phyloP scores from a whole-genome alignment of 2,329 filamentous ascomycete genomes.

The Fusarium redolens region DNA sequence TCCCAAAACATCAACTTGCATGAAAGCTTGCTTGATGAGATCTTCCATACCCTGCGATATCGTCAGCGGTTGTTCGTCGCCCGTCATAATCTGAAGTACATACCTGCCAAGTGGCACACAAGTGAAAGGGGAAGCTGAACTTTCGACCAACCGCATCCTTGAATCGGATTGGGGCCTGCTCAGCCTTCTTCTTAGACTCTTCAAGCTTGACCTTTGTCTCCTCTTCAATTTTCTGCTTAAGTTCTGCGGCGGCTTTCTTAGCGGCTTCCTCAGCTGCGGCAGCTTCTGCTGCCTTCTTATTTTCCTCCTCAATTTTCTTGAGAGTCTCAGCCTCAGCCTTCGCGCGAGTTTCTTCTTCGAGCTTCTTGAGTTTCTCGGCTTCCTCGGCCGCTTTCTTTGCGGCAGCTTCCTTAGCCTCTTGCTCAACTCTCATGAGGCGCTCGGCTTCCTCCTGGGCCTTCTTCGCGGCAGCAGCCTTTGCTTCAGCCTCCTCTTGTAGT shows the following conservation, averaged over 20 bases:
- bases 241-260: conserved; percentile 70
- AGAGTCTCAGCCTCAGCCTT: conserved; percentile 53
- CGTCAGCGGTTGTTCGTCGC: conserved; percentile 37
- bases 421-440: conserved; percentile 52
- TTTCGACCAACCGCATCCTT: conserved; percentile 92
- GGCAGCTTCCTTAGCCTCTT: conserved; percentile 55
- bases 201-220: conserved; percentile 63
- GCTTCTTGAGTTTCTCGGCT: conserved; percentile 56
- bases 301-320: conserved; percentile 57
- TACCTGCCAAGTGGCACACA: conserved; percentile 88
- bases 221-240: conserved; percentile 67
- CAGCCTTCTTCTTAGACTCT: conserved; percentile 63
- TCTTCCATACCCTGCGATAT: conserved; percentile 80
- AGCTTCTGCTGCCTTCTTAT: conserved; percentile 52
- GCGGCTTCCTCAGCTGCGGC: conserved; percentile 61
- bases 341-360: conserved; percentile 55
- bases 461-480: conserved; percentile 56
- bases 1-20: conserved; percentile 80
- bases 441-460: conserved; percentile 58
- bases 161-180: conserved; percentile 84
- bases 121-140: conserved; percentile 89
- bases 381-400: conserved; percentile 53
- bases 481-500: conserved; percentile 55
- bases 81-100: conserved; percentile 47
- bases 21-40: conserved; percentile 85